These are phyloP conservation scores for Sparassis latifolia DNA, from an alignment of 1,284 basidiomycete species.

Conservation along the genomic window DNA sequence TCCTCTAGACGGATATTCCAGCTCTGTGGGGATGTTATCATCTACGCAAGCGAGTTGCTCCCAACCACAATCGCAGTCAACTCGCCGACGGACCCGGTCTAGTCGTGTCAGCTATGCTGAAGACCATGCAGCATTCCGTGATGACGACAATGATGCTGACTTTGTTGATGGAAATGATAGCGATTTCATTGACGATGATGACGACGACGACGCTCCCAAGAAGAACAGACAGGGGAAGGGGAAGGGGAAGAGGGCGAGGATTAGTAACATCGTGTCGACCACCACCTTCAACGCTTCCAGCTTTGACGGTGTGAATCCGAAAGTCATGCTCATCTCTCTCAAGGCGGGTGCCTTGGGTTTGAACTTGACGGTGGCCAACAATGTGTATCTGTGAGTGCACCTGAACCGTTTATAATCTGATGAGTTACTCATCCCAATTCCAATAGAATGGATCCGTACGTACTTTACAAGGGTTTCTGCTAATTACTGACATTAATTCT, in stretches of 20 bases:
- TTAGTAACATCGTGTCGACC: conserved; percentile 6
- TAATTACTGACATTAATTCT: conserved; percentile 2
- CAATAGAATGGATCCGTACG: conserved; percentile 78
- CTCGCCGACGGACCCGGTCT: conserved; percentile 17
- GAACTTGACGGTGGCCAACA: conserved; percentile 86
- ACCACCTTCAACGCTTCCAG: conserved; percentile 3
- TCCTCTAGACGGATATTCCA: conserved; percentile 40
- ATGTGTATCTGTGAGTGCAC: conserved; percentile 73
- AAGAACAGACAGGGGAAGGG: conserved; percentile 32
- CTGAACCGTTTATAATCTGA: background rate
- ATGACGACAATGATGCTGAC: conserved; percentile 25
- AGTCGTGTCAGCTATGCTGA: conserved; percentile 10
- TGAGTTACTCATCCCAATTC: conserved; percentile 5
- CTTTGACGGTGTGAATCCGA: conserved; percentile 44
- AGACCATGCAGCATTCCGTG: conserved; percentile 11
- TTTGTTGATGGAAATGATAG: conserved; percentile 32
- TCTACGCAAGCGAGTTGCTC: background rate
- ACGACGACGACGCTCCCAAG: conserved; percentile 25
- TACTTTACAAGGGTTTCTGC: conserved; percentile 10
- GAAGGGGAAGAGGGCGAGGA: conserved; percentile 28
- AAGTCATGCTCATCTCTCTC: conserved; percentile 82
- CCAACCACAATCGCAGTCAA: conserved; percentile 13
- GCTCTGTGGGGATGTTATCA: conserved; percentile 2
- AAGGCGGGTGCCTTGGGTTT: conserved; percentile 81
- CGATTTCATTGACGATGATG: conserved; percentile 36